A percentile compares a stretch with the other conserved stretches of the same genome.
phyloP scores from a whole-genome alignment of 2,329 filamentous ascomycete species.

The Neonectria neomacrospora region DNA sequence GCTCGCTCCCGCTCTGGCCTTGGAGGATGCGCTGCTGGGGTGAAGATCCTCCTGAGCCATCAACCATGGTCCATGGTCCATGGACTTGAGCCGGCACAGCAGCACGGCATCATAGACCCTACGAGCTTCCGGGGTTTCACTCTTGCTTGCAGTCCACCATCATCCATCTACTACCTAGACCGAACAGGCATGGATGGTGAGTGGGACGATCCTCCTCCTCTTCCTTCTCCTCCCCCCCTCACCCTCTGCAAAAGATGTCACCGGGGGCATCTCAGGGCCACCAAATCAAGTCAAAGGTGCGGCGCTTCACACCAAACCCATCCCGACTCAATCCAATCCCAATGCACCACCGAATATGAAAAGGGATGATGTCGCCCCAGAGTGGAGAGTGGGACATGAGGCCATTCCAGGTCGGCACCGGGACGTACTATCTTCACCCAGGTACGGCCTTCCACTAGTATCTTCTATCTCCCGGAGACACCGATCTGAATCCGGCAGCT shows the following conservation, averaged over 20 bases:
- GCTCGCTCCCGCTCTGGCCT: slow-evolving; percentile 5
- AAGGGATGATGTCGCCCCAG: slow-evolving; percentile 1
- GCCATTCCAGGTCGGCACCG: slow-evolving; percentile 8
- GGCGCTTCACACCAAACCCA: slow-evolving; percentile 13
- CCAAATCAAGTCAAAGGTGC: slow-evolving; percentile 8
- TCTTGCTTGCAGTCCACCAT: slow-evolving; percentile 3
- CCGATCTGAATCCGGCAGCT: slow-evolving; percentile 9
- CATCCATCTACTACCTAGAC: slow-evolving; percentile 6
- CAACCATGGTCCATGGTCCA: slow-evolving; percentile 9
- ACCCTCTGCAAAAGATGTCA: background rate
- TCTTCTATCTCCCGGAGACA: slow-evolving; percentile 17
- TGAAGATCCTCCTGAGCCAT: slow-evolving; percentile 21
- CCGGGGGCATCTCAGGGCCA: slow-evolving; percentile 3
- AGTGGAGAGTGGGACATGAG: slow-evolving; percentile 23
- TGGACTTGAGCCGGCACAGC: slow-evolving; percentile 1
- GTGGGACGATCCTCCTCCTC: slow-evolving; percentile 13
- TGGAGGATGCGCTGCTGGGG: slow-evolving; percentile 19
- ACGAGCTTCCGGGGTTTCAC: slow-evolving; percentile 4
- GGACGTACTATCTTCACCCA: slow-evolving; percentile 10
- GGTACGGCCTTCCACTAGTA: slow-evolving; percentile 1
- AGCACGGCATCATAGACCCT: slow-evolving; percentile 11
- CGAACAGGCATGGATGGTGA: background rate
- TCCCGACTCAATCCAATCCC: slow-evolving; percentile 2
- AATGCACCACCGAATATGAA: slow-evolving; percentile 12
- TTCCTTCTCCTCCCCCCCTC: slow-evolving; percentile 8